phyloP scores from a whole-genome alignment of 2,329 filamentous ascomycete species.

The Cercospora sp. region DNA sequence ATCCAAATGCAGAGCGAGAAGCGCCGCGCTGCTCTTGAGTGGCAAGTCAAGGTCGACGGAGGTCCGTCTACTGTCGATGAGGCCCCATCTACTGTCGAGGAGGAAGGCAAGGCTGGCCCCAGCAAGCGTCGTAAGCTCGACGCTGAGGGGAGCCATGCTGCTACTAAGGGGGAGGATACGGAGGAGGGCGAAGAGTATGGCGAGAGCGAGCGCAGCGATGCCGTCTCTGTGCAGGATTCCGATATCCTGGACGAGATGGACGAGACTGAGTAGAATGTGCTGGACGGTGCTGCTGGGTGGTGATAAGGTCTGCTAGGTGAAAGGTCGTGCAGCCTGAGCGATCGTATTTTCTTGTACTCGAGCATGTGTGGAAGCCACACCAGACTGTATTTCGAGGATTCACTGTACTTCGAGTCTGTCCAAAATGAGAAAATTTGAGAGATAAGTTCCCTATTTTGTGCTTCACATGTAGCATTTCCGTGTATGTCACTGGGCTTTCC shows the following conservation, averaged over 20 bases:
- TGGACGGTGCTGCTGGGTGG: background rate
- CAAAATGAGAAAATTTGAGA: background rate
- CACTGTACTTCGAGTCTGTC: background rate
- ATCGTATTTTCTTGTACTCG: background rate
- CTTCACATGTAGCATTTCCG: background rate
- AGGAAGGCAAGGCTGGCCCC: slow-evolving; percentile 14
- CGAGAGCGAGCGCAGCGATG: slow-evolving; percentile 25
- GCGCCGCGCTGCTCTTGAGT: slow-evolving; percentile 20
- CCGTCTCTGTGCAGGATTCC: slow-evolving; percentile 32
- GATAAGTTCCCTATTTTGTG: background rate
- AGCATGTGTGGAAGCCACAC: background rate
- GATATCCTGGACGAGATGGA: slow-evolving; percentile 33
- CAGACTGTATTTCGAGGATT: background rate
- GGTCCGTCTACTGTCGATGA: background rate
- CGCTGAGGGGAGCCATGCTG: slow-evolving; percentile 11
- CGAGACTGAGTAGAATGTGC: slow-evolving; percentile 17
- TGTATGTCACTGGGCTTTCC: background rate
- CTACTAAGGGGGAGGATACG: slow-evolving; percentile 13
- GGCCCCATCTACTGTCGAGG: background rate
- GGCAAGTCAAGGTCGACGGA: slow-evolving; percentile 4
- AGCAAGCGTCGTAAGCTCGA: slow-evolving; percentile 24
- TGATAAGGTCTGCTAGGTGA: background rate
- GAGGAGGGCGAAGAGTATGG: slow-evolving; percentile 21
- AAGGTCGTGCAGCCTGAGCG: background rate
- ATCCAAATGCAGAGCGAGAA: slow-evolving; percentile 30